phyloP scores from a whole-genome alignment of 768 basidiomycete genomes.

The Lactarius akahatsu region DNA sequence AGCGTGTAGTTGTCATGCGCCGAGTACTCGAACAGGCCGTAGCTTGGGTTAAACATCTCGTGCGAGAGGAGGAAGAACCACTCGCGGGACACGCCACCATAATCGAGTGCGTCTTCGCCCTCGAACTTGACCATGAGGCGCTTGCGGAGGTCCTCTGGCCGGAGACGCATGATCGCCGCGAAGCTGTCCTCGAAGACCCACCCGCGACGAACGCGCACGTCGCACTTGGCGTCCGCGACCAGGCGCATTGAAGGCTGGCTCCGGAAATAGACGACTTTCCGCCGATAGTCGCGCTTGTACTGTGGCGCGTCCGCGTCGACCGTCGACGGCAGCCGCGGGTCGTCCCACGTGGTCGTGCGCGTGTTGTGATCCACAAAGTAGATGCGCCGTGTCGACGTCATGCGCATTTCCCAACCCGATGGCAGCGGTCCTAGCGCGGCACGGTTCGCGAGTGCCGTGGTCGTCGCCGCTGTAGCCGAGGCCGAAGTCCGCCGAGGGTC shows the following conservation, averaged over 20 bases:
- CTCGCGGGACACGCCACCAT: slow-evolving; percentile 78
- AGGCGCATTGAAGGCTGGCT: slow-evolving; percentile 83
- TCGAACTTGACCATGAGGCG: slow-evolving; percentile 74
- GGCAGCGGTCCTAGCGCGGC: slow-evolving; percentile 70
- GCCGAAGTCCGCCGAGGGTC: slow-evolving; percentile 71
- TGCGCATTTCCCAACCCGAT: slow-evolving; percentile 93
- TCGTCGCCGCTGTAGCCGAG: slow-evolving; percentile 45
- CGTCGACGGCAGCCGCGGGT: slow-evolving; percentile 80
- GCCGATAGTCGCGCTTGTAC: slow-evolving; percentile 90
- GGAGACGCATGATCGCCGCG: slow-evolving; percentile 77
- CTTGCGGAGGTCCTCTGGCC: slow-evolving; percentile 67
- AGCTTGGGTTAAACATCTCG: slow-evolving; percentile 79
- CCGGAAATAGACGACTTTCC: slow-evolving; percentile 91
- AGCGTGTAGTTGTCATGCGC: slow-evolving; percentile 78
- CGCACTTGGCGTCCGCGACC: slow-evolving; percentile 72
- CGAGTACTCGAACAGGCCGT: slow-evolving; percentile 81
- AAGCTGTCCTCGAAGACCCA: slow-evolving; percentile 88
- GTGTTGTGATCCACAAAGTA: slow-evolving; percentile 95
- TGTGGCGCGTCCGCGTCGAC: slow-evolving; percentile 90
- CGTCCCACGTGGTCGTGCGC: slow-evolving; percentile 90
- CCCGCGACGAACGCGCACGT: slow-evolving; percentile 76
- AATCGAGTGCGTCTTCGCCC: slow-evolving; percentile 77
- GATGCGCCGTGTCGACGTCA: slow-evolving; percentile 79
- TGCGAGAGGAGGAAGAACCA: slow-evolving; percentile 87
- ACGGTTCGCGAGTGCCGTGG: slow-evolving; percentile 39